A percentile compares a stretch with the other conserved stretches of the same genome.
Evolutionary conservation across 148 eudicot genomes (phyloP).

Genomic region (Rheum nobile): DNA sequence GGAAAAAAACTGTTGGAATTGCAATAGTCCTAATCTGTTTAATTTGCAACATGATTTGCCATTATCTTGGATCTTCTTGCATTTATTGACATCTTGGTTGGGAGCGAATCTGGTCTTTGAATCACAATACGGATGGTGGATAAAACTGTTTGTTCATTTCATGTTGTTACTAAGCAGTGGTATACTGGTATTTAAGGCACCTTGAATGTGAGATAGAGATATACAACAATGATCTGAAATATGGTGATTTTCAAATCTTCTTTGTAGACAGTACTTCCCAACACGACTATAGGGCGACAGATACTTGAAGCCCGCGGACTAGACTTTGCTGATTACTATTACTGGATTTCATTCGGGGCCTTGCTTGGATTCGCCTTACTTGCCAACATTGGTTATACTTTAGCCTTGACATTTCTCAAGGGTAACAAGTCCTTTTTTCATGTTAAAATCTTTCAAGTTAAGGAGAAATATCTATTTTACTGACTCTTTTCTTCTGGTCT

Average conservation of each 20-base stretch:
- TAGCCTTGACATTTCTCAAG: slow-evolving; percentile 53
- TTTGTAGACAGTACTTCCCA: slow-evolving; percentile 13
- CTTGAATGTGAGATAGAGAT: not conserved
- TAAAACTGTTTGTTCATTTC: not conserved
- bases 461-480: not conserved
- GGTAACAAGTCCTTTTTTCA: slow-evolving; percentile 24
- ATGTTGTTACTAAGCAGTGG: not conserved
- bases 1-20: not conserved
- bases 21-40: no score
- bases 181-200: not conserved
- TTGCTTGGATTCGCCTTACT: slow-evolving; percentile 41
- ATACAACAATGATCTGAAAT: not conserved
- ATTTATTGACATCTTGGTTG: no score
- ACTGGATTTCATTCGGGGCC: slow-evolving; percentile 57
- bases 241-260: not conserved
- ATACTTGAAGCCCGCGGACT: slow-evolving; percentile 53
- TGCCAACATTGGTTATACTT: slow-evolving; percentile 33
- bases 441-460: not conserved
- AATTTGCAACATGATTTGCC: no score
- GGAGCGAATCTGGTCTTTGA: no score
- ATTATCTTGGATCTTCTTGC: no score
- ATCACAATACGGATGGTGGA: no score
- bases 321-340: slow-evolving; percentile 28
- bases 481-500: not conserved
- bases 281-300: slow-evolving; percentile 44